phyloP scores from a whole-genome alignment of 768 basidiomycete genomes.

The Tricholoma terreum region DNA sequence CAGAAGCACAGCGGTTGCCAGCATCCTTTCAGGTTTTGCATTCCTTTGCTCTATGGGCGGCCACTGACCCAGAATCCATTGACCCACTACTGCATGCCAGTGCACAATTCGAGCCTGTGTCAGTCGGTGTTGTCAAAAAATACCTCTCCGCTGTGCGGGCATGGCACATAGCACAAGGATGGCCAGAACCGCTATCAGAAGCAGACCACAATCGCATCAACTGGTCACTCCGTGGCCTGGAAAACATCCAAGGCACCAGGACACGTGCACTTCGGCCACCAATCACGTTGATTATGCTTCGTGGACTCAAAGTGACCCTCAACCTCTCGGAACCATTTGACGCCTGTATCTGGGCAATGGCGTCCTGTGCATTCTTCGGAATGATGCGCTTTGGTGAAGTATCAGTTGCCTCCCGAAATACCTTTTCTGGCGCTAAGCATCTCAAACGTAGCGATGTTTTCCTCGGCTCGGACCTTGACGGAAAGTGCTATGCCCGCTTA shows the following conservation, averaged over 20 bases:
- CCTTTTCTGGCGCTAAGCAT: constrained; percentile 21
- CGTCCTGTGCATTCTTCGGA: constrained; percentile 37
- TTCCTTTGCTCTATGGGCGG: too few relatives aligned
- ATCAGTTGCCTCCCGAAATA: constrained; percentile 17
- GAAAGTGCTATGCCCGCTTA: constrained; percentile 25
- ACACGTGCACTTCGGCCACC: constrained; percentile 4
- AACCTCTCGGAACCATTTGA: constrained; percentile 15
- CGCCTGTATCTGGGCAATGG: constrained; percentile 37
- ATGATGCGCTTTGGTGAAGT: constrained; percentile 38
- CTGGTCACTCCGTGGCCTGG: constrained; percentile 6
- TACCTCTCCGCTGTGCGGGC: constrained; percentile 8
- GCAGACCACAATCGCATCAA: constrained; percentile 3
- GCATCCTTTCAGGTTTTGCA: constrained; percentile 2
- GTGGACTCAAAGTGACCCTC: background rate
- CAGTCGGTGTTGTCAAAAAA: background rate
- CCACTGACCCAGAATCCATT: constrained; percentile 4
- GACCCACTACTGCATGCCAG: background rate
- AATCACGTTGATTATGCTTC: constrained; percentile 7
- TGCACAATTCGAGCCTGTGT: constrained; percentile 8
- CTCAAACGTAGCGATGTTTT: constrained; percentile 21
- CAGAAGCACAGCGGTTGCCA: constrained; percentile 1
- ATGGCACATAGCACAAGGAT: constrained; percentile 7
- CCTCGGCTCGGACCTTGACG: constrained; percentile 22
- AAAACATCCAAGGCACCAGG: constrained; percentile 5
- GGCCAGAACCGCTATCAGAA: constrained; percentile 4